Base-by-base conservation (phyloP, 371 early-diverging fungal species). In the Apophysomyces variabilis region DNA sequence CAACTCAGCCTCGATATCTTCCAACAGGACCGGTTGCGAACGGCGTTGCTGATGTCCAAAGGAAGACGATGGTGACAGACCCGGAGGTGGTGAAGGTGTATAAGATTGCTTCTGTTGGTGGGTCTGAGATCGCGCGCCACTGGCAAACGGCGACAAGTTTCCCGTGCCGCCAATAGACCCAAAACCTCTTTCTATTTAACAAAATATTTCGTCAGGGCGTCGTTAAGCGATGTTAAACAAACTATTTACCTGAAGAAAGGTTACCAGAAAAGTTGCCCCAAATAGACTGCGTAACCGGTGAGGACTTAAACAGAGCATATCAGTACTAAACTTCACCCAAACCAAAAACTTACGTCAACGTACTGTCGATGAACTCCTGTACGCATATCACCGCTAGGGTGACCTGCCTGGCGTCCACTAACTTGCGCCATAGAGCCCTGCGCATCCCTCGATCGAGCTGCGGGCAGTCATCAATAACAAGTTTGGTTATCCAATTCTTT, bases 1-100 rank as follows among this genome's bases (percentile, higher is more conserved):
- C 60, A 86, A 67, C 65, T 88, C 82, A 12, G 87, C 89, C 65
- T 87, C 89, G 62, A 89, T 82, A 44, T 89, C 87, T 61, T 85
- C 89, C 56, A 80, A 63, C 12, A 70, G 66, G 37, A 79, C 65
- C 18, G 76, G 75, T 50, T 67, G 70, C 7, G 61, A 57, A 47
- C 64, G 81, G 44, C 62, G 74, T 57, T 75, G 80, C 57, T 72
- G 74, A 21, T 73, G 75, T 26, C 66, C 73, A 38, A 73, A 62
- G 4, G 73, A 73, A 3, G 69, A 62, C 12, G 73, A 73, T 13
- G 71, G 74, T 12, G 70, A 69, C 16, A 69, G 62, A 18, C 70
- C 70, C 11, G 67, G 66, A 50, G 72, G 63, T 58, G 75, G 62
- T 45, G 74, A 58, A 37, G 73, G 64, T 16, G 76, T 60, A 50